Evolutionary conservation across 495 filamentous ascomycete genomes (phyloP).

Genomic region (Penicillium cinerascens): DNA sequence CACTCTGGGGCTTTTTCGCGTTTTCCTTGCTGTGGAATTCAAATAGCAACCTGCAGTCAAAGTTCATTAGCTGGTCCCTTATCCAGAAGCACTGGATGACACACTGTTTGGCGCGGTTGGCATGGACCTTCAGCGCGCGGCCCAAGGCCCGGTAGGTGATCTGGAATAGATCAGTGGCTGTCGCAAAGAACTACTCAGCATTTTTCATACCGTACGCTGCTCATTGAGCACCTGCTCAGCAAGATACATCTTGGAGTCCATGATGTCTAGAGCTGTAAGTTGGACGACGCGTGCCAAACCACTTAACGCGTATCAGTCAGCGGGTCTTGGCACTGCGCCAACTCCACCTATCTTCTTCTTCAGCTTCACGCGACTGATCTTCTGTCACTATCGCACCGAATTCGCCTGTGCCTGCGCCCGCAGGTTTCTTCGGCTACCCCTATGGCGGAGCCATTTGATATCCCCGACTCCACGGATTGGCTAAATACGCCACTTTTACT

Average conservation of each 20-base stretch:
- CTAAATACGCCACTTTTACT: slow-evolving; percentile 68
- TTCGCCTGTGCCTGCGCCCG: neutral
- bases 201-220: slow-evolving; percentile 59
- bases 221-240: slow-evolving; percentile 75
- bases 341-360: slow-evolving; percentile 16
- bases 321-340: slow-evolving; percentile 36
- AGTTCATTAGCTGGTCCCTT: neutral
- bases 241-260: slow-evolving; percentile 66
- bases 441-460: slow-evolving; percentile 53
- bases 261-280: slow-evolving; percentile 14
- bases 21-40: slow-evolving; percentile 84
- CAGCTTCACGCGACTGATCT: neutral
- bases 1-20: slow-evolving; percentile 62
- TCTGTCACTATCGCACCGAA: neutral
- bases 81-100: slow-evolving; percentile 11
- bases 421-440: neutral
- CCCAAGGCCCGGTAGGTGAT: slow-evolving; percentile 82
- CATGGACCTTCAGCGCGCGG: slow-evolving; percentile 74
- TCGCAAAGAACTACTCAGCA: neutral
- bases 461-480: slow-evolving; percentile 94
- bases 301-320: slow-evolving; percentile 53
- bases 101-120: slow-evolving; percentile 79
- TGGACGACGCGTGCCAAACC: slow-evolving; percentile 40
- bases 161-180: slow-evolving; percentile 38
- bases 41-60: slow-evolving; percentile 71